Base-by-base conservation (phyloP, 805 yeast genomes). In the Torulaspora indica region DNA sequence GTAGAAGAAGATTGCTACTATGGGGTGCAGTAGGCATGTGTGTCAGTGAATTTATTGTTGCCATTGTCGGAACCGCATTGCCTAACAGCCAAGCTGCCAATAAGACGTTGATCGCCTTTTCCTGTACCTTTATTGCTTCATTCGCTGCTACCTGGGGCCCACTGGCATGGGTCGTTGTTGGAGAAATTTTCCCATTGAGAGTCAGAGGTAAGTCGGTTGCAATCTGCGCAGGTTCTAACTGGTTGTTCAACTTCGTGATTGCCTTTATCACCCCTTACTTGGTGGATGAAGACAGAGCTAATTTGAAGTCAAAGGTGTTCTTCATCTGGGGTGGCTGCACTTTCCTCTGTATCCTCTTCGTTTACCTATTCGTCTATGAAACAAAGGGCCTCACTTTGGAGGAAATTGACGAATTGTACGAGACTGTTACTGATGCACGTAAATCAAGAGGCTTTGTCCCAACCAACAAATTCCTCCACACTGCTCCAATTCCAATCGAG, bases 141-240 rank as follows among this genome's bases (percentile, higher is more conserved):
- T 82, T 82, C 57, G 88, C 89, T 25, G 75, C 82, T 37, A 78
- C 87, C 18, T 82, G 89, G 89, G 89, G 86, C 53, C 85, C 87
- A 57, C 74, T 78, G 57, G 79, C 77, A 38, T 82, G 73, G 68
- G 80, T 79, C 46, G 79, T 82, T 53, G 75, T 79, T 30, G 77
- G 87, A 31, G 89, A 82, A 68, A 73, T 80, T 34, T 82, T 77
- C 67, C 89, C 90, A 64, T 72, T 82, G 56, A 77, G 88, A 73
- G 76, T 82, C 61, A 78, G 81, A 67, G 66, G 79, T 66, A 57
- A 76, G 67, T 79, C 76, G 52, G 68, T 69, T 66, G 74, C 78
- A 41, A 70, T 82, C 71, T 78, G 85, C 29, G 73, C 77, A 47
- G 83, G 82, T 48, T 67, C 79, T 38, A 83, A 79, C 49, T 82